Percentiles rank a stretch among this genome's conserved stretches.
Evolutionary conservation across 2,329 filamentous ascomycete species (phyloP).

Genomic region (Plectosphaerella sp.): DNA sequence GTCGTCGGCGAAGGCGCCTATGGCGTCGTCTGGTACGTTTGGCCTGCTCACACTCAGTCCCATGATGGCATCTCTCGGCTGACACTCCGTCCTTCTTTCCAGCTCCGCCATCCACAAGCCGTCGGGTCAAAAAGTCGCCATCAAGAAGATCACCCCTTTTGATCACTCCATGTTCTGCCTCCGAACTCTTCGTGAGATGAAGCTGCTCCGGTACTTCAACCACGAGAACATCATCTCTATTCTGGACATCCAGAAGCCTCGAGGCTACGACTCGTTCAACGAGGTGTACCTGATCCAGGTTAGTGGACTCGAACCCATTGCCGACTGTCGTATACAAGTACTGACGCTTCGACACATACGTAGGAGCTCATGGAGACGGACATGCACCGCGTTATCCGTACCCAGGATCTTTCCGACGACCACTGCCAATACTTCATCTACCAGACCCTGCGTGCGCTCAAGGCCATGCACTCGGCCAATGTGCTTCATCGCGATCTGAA

Average conservation of each 20-base stretch:
- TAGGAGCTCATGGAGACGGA: slow-evolving; percentile 99
- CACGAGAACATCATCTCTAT: slow-evolving; percentile 99
- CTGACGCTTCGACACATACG: not conserved
- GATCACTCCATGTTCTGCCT: slow-evolving; percentile 99
- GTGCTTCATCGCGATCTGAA: slow-evolving; percentile 97
- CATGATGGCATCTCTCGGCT: slow-evolving; percentile 1
- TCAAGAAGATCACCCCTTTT: slow-evolving; percentile 99
- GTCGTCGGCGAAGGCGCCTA: slow-evolving; percentile 98
- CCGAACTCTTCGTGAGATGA: slow-evolving; percentile 97
- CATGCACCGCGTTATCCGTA: slow-evolving; percentile 98
- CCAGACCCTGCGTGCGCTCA: slow-evolving; percentile 93
- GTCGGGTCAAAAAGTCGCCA: slow-evolving; percentile 95
- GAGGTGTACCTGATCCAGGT: slow-evolving; percentile 99
- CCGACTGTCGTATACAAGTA: not conserved
- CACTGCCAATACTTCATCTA: slow-evolving; percentile 99
- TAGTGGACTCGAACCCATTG: slow-evolving; percentile 18
- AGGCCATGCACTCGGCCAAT: slow-evolving; percentile 99
- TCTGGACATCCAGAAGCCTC: slow-evolving; percentile 95
- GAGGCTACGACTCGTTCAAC: slow-evolving; percentile 92
- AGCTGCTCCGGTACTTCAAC: slow-evolving; percentile 97
- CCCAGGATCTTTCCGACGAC: slow-evolving; percentile 96
- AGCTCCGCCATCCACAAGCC: slow-evolving; percentile 98
- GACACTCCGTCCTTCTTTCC: slow-evolving; percentile 3
- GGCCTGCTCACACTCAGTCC: not conserved
- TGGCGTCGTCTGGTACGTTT: slow-evolving; percentile 87